These are phyloP conservation scores for Pichia sp. DNA, from an alignment of 1,139 yeast genomes.

Conservation along the genomic window DNA sequence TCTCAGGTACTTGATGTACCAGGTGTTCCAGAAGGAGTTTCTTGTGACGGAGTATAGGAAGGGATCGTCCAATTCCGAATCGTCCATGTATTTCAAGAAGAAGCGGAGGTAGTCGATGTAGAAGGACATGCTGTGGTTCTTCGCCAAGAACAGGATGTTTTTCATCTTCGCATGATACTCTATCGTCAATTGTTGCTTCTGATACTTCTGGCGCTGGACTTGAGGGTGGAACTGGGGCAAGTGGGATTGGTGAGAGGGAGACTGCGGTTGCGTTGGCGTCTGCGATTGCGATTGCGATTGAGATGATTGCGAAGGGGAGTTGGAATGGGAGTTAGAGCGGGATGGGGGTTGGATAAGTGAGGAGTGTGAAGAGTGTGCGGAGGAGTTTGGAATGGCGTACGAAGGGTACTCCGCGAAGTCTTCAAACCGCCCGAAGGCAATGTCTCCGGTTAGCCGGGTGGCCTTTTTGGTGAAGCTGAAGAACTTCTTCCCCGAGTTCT, in stretches of 20 bases:
- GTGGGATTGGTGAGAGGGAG: neutral
- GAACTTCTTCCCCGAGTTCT: constrained; percentile 11
- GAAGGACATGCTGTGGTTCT: constrained; percentile 21
- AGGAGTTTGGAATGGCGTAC: no score
- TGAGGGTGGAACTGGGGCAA: constrained; percentile 1
- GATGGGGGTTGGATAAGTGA: neutral
- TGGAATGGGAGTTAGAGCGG: neutral
- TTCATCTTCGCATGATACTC: constrained; percentile 7
- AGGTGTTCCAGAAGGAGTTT: constrained; percentile 28
- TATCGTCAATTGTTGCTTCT: constrained; percentile 3
- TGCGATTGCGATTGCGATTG: no score
- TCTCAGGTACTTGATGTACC: constrained; percentile 24
- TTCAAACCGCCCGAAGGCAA: constrained; percentile 26
- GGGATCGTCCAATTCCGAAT: constrained; percentile 29
- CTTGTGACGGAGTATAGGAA: constrained; percentile 29
- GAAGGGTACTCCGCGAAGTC: constrained; percentile 1
- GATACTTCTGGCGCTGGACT: neutral
- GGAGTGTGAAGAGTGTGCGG: no score
- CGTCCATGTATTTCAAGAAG: constrained; percentile 30
- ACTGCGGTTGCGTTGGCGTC: neutral
- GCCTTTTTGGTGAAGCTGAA: constrained; percentile 26
- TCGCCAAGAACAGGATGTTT: neutral
- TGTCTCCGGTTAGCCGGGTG: constrained; percentile 27
- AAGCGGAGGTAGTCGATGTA: constrained; percentile 29
- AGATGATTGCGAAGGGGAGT: neutral